A percentile compares a stretch with the other conserved stretches of the same genome.
phyloP scores from a whole-genome alignment of 192 early-diverging fungal genomes.

The Backusella tarrabulga region DNA sequence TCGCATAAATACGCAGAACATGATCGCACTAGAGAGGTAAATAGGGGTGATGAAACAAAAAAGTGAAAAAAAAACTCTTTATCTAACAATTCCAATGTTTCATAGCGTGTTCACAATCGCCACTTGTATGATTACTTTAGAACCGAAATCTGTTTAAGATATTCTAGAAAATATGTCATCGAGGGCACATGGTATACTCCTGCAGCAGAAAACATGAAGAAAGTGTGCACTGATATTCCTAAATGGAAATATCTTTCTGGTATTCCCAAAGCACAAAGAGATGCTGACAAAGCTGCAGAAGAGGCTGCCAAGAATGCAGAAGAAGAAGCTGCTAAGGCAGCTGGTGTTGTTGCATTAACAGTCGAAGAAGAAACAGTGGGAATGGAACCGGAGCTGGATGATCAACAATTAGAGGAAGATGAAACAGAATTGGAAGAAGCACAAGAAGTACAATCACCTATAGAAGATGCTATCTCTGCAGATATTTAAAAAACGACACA shows the following conservation, averaged over 20 bases:
- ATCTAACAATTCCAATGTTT: not conserved
- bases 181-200: conserved; percentile 30
- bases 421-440: not conserved
- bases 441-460: not conserved
- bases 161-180: conserved; percentile 45
- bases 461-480: not conserved
- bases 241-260: conserved; percentile 26
- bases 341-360: not conserved
- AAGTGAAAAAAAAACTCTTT: not conserved
- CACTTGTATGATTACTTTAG: conserved; percentile 46
- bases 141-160: conserved; percentile 50
- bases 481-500: not conserved
- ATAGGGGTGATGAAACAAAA: not conserved
- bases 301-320: not conserved
- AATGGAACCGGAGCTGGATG: not conserved
- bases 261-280: conserved; percentile 2
- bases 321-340: not conserved
- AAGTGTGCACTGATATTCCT: conserved; percentile 42
- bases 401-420: not conserved
- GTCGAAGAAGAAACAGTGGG: not conserved
- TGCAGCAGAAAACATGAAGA: conserved; percentile 38
- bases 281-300: conserved; percentile 10
- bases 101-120: conserved; percentile 47
- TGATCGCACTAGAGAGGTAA: conserved; percentile 48
- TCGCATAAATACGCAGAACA: conserved; percentile 48